Evolutionary conservation across 495 filamentous ascomycete species (phyloP).

Genomic region (Eremomyces bilateralis): DNA sequence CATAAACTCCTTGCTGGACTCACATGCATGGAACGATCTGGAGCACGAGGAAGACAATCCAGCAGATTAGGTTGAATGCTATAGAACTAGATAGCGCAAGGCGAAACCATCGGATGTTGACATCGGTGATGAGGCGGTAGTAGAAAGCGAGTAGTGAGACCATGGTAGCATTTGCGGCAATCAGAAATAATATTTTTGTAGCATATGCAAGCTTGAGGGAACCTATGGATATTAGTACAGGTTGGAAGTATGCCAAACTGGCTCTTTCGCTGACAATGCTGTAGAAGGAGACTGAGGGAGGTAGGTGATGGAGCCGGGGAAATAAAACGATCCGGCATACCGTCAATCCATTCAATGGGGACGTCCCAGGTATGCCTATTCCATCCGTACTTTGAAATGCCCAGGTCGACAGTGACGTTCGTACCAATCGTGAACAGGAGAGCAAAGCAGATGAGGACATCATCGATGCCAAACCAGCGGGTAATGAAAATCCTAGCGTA

Average conservation of each 20-base stretch:
- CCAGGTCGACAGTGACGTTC: conserved; percentile 12
- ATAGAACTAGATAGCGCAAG: conserved; percentile 24
- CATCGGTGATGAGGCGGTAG: conserved; percentile 27
- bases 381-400: conserved; percentile 24
- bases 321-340: no score
- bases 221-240: not conserved
- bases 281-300: no score
- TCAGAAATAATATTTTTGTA: conserved; percentile 30
- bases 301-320: no score
- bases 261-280: no score
- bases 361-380: conserved; percentile 35
- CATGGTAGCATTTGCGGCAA: conserved; percentile 31
- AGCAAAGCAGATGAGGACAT: conserved; percentile 11
- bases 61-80: conserved; percentile 22
- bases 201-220: conserved; percentile 26
- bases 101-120: conserved; percentile 19
- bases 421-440: conserved; percentile 7
- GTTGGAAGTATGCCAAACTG: conserved; percentile 15
- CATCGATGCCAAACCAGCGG: conserved; percentile 15
- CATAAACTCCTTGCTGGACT: no score
- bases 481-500: conserved; percentile 15
- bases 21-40: not conserved
- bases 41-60: conserved; percentile 23
- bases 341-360: conserved; percentile 10
- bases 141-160: conserved; percentile 37